Evolutionary conservation across 495 filamentous ascomycete genomes (phyloP).

Genomic region (Aspergillus sclerotioniger): DNA sequence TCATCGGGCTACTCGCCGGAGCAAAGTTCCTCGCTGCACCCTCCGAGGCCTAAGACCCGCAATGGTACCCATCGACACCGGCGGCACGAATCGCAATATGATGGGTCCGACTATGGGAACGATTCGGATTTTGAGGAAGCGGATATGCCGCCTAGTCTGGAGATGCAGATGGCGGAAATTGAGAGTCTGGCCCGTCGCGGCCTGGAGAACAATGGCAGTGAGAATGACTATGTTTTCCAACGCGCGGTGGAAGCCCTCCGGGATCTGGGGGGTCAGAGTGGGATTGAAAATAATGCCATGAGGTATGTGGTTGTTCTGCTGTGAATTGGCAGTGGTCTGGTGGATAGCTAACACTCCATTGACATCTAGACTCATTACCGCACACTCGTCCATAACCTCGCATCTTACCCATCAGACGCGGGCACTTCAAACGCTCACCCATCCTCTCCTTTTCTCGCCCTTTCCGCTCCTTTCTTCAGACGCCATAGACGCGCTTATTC

Average conservation of each 20-base stretch:
- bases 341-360: slow-evolving; percentile 16
- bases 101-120: slow-evolving; percentile 58
- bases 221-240: slow-evolving; percentile 65
- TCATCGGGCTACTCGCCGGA: slow-evolving; percentile 30
- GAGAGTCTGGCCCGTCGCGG: slow-evolving; percentile 72
- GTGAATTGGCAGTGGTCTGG: neutral
- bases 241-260: slow-evolving; percentile 70
- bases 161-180: slow-evolving; percentile 73
- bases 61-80: slow-evolving; percentile 40
- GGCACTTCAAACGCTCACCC: slow-evolving; percentile 74
- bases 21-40: slow-evolving; percentile 25
- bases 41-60: slow-evolving; percentile 27
- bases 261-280: slow-evolving; percentile 78
- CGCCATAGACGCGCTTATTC: slow-evolving; percentile 63
- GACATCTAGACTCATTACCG: slow-evolving; percentile 70
- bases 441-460: slow-evolving; percentile 57
- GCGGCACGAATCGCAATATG: slow-evolving; percentile 51
- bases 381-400: slow-evolving; percentile 78
- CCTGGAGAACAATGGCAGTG: slow-evolving; percentile 66
- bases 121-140: slow-evolving; percentile 72
- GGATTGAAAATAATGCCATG: slow-evolving; percentile 75
- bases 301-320: slow-evolving; percentile 50
- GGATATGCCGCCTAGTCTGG: slow-evolving; percentile 69
- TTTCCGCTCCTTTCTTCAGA: slow-evolving; percentile 61
- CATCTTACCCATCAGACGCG: slow-evolving; percentile 84